A percentile compares a stretch with the other conserved stretches of the same genome.
Conservation (phyloP, 495 filamentous ascomycete species). For the Delitschia confertaspora region DNA sequence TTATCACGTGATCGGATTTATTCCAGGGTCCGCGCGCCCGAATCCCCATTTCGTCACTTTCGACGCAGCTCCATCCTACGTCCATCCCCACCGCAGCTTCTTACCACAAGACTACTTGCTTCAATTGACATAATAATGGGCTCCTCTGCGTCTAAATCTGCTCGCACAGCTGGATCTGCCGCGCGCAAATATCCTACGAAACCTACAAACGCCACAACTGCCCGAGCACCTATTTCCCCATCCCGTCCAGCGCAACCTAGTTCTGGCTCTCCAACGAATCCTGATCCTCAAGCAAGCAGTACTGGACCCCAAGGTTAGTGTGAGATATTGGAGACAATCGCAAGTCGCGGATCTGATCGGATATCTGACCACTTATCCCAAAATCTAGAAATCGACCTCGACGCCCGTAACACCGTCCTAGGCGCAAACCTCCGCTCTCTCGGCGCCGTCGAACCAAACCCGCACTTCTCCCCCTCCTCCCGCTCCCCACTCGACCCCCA, state of each 20-base stretch:
- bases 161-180: constrained; percentile 44
- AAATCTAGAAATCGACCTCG: constrained; percentile 56
- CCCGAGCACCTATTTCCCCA: constrained; percentile 26
- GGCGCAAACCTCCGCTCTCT: constrained; percentile 52
- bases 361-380: constrained; percentile 11
- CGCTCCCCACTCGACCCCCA: constrained; percentile 35
- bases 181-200: constrained; percentile 50
- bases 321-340: constrained; percentile 1
- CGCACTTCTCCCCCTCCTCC: constrained; percentile 49
- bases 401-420: constrained; percentile 57
- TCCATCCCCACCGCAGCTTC: too few relatives aligned
- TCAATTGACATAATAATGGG: too few relatives aligned
- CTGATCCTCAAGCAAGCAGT: constrained; percentile 28
- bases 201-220: constrained; percentile 30
- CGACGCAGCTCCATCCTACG: too few relatives aligned
- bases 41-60: too few relatives aligned
- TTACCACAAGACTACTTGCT: too few relatives aligned
- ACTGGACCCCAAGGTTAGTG: constrained; percentile 33
- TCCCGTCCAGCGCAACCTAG: constrained; percentile 27
- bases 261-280: constrained; percentile 36
- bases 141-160: constrained; percentile 54
- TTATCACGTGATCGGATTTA: too few relatives aligned
- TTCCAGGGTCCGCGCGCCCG: too few relatives aligned
- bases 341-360: constrained; percentile 12
- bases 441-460: constrained; percentile 55